Evolutionary conservation across 2,329 filamentous ascomycete species (phyloP).

Genomic region (Pseudopithomyces maydicus): DNA sequence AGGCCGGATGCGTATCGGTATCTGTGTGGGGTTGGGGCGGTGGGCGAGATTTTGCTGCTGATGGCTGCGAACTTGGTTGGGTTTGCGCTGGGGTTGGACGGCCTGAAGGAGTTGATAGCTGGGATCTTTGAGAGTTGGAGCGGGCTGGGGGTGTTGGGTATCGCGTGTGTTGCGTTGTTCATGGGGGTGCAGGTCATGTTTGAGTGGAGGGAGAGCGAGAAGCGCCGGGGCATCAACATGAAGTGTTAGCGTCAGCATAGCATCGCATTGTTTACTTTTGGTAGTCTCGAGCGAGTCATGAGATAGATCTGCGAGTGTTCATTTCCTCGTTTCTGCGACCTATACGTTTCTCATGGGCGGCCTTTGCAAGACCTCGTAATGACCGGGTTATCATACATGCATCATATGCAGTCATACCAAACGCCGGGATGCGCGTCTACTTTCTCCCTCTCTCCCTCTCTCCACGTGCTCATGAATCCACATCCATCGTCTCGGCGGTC

Average conservation of each 20-base stretch:
- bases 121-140: conserved; percentile 78
- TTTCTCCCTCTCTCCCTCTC: neutral
- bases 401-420: conserved; percentile 24
- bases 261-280: neutral
- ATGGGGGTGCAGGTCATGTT: conserved; percentile 94
- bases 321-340: neutral
- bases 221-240: conserved; percentile 77
- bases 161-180: conserved; percentile 76
- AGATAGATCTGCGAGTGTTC: conserved; percentile 2
- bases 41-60: conserved; percentile 90
- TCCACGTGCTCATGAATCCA: conserved; percentile 53
- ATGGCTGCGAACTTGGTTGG: conserved; percentile 94
- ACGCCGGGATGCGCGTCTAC: conserved; percentile 12
- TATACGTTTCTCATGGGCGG: conserved; percentile 1
- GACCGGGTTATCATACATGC: conserved; percentile 24
- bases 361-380: neutral
- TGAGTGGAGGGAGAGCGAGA: conserved; percentile 85
- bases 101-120: conserved; percentile 74
- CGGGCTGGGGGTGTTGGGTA: conserved; percentile 74
- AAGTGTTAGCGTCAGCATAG: conserved; percentile 70
- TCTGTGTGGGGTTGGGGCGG: conserved; percentile 78
- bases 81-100: conserved; percentile 90
- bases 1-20: conserved; percentile 76
- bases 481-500: conserved; percentile 68
- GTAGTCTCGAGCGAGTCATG: neutral